Percentiles rank a stretch among this genome's conserved stretches.
Conservation (phyloP, 176 grass and related monocot species). For the Lolium perenne region DNA sequence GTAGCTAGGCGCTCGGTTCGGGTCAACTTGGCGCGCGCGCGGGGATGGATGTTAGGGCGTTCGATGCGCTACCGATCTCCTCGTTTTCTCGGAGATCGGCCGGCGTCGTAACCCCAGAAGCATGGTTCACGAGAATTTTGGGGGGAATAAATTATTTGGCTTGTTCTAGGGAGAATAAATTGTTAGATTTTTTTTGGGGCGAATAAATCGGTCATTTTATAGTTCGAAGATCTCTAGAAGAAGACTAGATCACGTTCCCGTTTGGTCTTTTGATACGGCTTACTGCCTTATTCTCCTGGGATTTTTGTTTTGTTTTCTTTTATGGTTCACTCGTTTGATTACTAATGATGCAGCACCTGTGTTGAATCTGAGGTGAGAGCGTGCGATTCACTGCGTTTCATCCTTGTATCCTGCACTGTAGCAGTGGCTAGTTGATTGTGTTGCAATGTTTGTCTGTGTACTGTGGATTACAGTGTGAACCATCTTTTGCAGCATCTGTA, state of each 20-base stretch:
- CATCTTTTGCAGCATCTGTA: background rate
- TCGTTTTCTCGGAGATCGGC: background rate
- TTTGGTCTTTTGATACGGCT: background rate
- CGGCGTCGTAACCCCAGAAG: background rate
- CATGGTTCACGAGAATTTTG: slow-evolving; percentile 3
- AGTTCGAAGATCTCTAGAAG: background rate
- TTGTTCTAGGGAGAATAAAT: background rate
- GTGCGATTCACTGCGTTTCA: background rate
- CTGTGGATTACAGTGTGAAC: background rate
- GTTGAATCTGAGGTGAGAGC: background rate
- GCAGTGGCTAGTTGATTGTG: no score
- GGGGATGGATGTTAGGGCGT: background rate
- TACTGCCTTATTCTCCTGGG: background rate
- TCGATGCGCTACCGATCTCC: background rate
- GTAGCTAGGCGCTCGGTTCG: background rate
- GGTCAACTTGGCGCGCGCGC: background rate
- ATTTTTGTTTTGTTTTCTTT: background rate
- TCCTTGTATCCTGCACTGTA: background rate
- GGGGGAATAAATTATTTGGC: background rate
- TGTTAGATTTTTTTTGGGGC: background rate
- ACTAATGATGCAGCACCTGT: background rate
- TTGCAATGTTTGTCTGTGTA: no score
- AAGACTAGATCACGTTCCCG: background rate
- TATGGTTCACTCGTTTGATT: background rate
- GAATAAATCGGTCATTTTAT: background rate